Percentiles rank a stretch among this genome's conserved stretches.
phyloP scores from a whole-genome alignment of 257 asterid species.

The Agastache rugosa region DNA sequence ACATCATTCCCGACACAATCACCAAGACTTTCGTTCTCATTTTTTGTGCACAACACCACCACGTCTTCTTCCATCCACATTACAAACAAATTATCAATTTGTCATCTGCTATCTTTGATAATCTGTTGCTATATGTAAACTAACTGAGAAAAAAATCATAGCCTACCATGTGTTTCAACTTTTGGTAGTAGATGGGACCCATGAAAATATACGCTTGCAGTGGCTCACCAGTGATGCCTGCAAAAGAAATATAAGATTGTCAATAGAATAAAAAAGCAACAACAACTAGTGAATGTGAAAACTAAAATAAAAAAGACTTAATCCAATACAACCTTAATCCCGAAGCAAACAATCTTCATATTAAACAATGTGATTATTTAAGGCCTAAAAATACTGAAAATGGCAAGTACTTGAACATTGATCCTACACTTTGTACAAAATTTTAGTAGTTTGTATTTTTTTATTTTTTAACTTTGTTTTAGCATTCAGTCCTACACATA shows the following conservation, averaged over 20 bases:
- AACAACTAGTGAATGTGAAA: conserved; percentile 11
- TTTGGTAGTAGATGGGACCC: conserved; percentile 99
- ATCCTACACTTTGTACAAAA: conserved; percentile 1
- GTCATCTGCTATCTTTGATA: not conserved
- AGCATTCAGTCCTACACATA: conserved; percentile 8
- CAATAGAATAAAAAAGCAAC: not conserved
- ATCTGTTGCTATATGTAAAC: not conserved
- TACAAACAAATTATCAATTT: not conserved
- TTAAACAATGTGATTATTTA: conserved; percentile 15
- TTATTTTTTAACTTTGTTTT: not conserved
- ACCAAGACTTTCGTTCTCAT: not conserved
- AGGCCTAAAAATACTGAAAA: not conserved
- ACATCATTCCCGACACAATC: not conserved
- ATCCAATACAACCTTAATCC: conserved; percentile 2
- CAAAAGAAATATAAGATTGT: conserved; percentile 28
- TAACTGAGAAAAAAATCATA: conserved; percentile 6
- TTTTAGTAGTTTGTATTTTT: not conserved
- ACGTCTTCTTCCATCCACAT: not conserved
- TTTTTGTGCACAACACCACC: not conserved
- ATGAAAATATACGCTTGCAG: conserved; percentile 92
- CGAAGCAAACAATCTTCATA: not conserved
- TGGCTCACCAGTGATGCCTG: conserved; percentile 95
- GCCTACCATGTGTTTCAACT: conserved; percentile 95
- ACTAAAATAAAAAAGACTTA: not conserved
- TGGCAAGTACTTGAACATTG: not conserved